Conservation (phyloP, 164 flowering plant genomes). For the Liriodendron chinense region DNA sequence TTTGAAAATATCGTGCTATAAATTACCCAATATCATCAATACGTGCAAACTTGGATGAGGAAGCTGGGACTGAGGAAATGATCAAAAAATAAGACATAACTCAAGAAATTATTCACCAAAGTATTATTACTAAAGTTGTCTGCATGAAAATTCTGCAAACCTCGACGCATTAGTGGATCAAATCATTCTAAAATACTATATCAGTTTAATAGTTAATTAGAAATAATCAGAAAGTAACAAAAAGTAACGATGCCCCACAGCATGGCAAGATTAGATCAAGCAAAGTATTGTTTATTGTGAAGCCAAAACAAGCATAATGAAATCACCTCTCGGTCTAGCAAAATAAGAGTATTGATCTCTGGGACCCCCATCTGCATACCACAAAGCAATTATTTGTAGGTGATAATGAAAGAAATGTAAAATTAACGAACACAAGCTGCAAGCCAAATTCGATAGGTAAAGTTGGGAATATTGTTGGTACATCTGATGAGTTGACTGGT, state of each 20-base stretch:
- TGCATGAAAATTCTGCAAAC: no score
- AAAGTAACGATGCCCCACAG: background rate
- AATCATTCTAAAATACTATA: background rate
- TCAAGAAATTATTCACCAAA: no score
- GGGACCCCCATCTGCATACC: conserved; percentile 60
- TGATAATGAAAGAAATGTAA: background rate
- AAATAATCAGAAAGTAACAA: no score
- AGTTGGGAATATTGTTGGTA: conserved; percentile 20
- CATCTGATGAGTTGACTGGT: conserved; percentile 73
- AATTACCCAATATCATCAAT: no score
- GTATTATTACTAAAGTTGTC: no score
- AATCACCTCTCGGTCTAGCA: conserved; percentile 89
- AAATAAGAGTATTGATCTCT: conserved; percentile 81
- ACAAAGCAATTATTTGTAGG: conserved; percentile 12
- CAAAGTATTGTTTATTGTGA: background rate
- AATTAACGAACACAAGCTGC: background rate
- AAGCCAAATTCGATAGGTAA: background rate
- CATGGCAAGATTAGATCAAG: background rate
- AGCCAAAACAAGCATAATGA: background rate
- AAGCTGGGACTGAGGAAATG: no score
- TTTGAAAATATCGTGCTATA: no score
- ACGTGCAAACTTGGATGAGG: no score
- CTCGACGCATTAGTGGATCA: background rate
- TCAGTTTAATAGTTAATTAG: background rate
- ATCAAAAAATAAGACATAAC: no score